phyloP scores from a whole-genome alignment of 257 asterid genomes.

The Anisodus tanguticus region DNA sequence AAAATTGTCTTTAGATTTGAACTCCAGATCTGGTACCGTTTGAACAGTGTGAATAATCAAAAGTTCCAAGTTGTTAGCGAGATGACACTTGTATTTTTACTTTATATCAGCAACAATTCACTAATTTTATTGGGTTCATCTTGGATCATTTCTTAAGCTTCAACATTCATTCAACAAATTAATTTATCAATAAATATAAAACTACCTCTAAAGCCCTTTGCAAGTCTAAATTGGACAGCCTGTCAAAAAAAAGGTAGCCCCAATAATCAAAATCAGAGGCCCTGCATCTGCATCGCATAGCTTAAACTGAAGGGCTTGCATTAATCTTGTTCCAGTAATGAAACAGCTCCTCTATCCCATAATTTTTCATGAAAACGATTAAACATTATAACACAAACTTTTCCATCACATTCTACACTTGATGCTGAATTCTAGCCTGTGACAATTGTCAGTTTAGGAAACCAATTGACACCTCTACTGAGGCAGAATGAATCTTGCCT shows the following conservation, averaged over 20 bases:
- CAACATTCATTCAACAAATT: neutral
- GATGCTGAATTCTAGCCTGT: constrained; percentile 25
- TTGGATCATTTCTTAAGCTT: neutral
- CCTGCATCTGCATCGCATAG: neutral
- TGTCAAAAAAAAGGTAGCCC: neutral
- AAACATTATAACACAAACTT: neutral
- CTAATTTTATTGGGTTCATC: neutral
- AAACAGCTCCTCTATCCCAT: neutral
- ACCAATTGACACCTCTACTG: neutral
- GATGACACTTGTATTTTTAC: neutral
- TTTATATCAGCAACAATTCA: neutral
- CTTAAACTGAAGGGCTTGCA: constrained; percentile 12
- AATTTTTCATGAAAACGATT: neutral
- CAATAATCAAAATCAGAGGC: neutral
- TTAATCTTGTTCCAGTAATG: constrained; percentile 6
- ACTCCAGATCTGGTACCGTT: neutral
- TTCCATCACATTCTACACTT: neutral
- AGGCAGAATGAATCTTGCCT: neutral
- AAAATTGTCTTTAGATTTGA: neutral
- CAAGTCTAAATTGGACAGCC: constrained; percentile 8
- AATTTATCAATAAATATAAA: constrained; percentile 6
- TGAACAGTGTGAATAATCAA: neutral
- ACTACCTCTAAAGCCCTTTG: constrained; percentile 7
- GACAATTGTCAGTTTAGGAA: neutral
- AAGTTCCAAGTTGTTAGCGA: neutral